Conservation (phyloP, 306 rosid genomes). For the Coriaria nepalensis region DNA sequence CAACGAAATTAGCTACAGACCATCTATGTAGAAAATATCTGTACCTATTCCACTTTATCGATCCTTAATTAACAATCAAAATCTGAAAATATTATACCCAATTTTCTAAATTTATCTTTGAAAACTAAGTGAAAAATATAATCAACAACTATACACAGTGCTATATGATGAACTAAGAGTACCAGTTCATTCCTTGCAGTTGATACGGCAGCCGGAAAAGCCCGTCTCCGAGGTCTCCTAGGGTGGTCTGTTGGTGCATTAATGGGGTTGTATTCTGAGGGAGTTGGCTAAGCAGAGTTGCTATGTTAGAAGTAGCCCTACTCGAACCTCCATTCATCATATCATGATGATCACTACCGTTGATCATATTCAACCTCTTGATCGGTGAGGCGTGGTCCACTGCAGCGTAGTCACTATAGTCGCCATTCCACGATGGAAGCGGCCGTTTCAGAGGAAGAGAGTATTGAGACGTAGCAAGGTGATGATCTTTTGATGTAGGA, state of each 20-base stretch:
- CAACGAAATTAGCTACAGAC: no score
- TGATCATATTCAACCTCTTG: conserved; percentile 48
- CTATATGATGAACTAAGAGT: conserved; percentile 19
- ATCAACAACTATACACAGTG: no score
- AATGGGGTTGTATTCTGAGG: conserved; percentile 42
- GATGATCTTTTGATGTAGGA: not conserved
- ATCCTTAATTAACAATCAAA: no score
- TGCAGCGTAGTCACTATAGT: conserved; percentile 16
- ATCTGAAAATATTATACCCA: no score
- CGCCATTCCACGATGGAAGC: conserved; percentile 46
- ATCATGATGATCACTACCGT: conserved; percentile 14
- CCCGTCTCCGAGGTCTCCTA: conserved; percentile 35
- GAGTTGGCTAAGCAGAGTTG: conserved; percentile 54
- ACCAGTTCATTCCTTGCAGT: conserved; percentile 67
- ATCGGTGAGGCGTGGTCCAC: conserved; percentile 4
- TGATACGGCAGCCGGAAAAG: conserved; percentile 28
- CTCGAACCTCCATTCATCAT: conserved; percentile 13
- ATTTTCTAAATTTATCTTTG: no score
- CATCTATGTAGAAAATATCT: no score
- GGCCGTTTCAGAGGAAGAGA: conserved; percentile 33
- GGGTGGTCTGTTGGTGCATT: conserved; percentile 48
- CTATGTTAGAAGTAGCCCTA: conserved; percentile 24
- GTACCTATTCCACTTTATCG: no score
- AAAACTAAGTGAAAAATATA: no score
- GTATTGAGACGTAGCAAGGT: conserved; percentile 17